These are phyloP conservation scores for Sclerotinia trifoliorum DNA, from an alignment of 2,329 filamentous ascomycete genomes.

Conservation along the genomic window DNA sequence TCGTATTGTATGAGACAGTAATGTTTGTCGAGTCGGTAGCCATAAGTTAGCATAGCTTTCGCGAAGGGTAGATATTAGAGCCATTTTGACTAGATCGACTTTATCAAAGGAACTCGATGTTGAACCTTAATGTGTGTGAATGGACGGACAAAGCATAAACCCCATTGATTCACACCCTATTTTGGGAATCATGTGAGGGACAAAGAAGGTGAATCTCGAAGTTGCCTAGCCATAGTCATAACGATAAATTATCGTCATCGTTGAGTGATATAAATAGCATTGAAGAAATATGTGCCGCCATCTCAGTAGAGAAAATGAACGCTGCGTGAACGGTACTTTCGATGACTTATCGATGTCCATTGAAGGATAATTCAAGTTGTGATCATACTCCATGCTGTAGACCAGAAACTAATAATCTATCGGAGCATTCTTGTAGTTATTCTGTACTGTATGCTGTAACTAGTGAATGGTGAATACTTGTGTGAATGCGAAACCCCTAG, in stretches of 20 bases:
- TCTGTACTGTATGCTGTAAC: neutral
- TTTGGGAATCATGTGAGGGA: slow-evolving; percentile 5
- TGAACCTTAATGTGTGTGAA: slow-evolving; percentile 2
- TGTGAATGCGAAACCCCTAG: neutral
- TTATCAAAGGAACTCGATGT: slow-evolving; percentile 10
- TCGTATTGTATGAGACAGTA: neutral
- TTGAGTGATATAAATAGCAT: neutral
- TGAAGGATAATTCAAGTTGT: neutral
- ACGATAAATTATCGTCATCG: neutral
- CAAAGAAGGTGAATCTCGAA: slow-evolving; percentile 11
- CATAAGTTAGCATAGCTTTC: neutral
- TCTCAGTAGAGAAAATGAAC: neutral
- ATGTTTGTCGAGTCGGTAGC: neutral
- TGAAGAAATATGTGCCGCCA: neutral
- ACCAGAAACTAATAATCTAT: neutral
- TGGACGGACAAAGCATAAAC: slow-evolving; percentile 10
- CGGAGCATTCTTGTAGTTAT: neutral
- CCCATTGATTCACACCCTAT: slow-evolving; percentile 6
- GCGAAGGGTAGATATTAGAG: neutral
- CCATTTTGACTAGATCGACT: neutral
- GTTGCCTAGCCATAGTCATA: neutral
- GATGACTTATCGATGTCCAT: neutral
- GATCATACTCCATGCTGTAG: slow-evolving; percentile 1
- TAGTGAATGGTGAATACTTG: neutral
- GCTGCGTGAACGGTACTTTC: neutral